Base-by-base conservation (phyloP, 2,329 filamentous ascomycete species). In the Aureobasidium mangrovei region DNA sequence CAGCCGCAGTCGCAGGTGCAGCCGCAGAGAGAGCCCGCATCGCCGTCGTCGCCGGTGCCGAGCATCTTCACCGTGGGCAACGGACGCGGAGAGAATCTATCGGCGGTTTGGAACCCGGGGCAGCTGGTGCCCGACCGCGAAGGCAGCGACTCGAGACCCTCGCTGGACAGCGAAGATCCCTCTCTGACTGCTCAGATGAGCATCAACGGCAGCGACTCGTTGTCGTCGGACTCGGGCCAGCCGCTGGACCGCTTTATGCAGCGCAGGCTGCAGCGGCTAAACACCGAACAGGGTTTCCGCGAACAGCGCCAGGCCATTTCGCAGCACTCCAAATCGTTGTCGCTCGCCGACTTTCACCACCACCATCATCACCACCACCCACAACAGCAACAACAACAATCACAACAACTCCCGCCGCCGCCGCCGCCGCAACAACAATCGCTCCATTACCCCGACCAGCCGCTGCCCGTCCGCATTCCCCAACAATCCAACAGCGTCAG, bases 211-310 rank as follows among this genome's bases (percentile, higher is more conserved):
- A 28, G 35, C 39, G 46, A 49, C 27, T 53, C 48, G 26, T 27
- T 45, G 38, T 68, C 67, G 59, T 65, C 65, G 56, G 66, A 68
- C 57, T 64, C 61, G 53, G 65, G 64, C 56, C 60, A 60, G 39
- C 47, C 58, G 29, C 60, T 65, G 61, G 65, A 68, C 61, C 65
- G 67, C 54, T 69, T 63, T 63, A 64, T 64, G 56, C 65, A 69
- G 59, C 63, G 67, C 53, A 64, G 66, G 46, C 62, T 68, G 63
- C 66, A 69, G 61, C 64, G 67, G 56, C 58, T 68, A 56, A 67
- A 68, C 54, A 69, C 67, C 55, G 67, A 69, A 64, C 65, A 67
- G 57, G 66, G 64, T 58, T 69, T 69, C 59, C 61, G 67, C 43
- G 66, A 69, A 59, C 66, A 68, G 60, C 61, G 67, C 43, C 57